Evolutionary conservation across 225 moss, liverwort and hornwort species (phyloP), one percentile per base, ranked within the genome.

Genomic region (Physcomitrium patens): DNA sequence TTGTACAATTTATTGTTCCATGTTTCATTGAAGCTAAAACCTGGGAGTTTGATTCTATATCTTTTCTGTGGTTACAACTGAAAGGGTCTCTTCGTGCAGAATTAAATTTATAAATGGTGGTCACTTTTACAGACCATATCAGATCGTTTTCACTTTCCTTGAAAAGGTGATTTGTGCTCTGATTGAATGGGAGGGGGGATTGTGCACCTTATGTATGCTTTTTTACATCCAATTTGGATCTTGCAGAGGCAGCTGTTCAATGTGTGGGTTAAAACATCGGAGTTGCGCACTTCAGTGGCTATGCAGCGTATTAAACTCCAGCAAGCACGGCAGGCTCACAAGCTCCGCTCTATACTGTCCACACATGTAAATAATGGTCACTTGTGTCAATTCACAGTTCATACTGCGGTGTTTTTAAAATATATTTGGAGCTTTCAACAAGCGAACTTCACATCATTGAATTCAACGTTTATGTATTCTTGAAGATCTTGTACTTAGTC

Each of bases 221-320:
- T 18, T 51, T 41, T 61, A 63, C 45, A 15, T 9, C 27, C 47
- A 12, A 52, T 49, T 86, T 27, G 19, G 65, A 24, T 18, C 37
- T 10, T 87, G 78, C 94, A 97, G 97, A 93, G 79, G 78, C 89
- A 93, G 69, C 75, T 99, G 79, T 95, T 93, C 69, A 84, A 86
- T 68, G 97, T 95, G 31, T 99, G 94, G 97, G 70, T 81, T 54
- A 94, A 86, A 80, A 94, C 97, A 48, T 91, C 94, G 37, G 91
- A 95, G 73, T 72, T 99, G 71, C 97, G 95, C 63, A 79, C 89
- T 27, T 91, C 93, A 49, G 97, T 99, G 53, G 91, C 91, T 47
- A 79, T 90, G 78, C 93, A 95, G 80, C 91, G 97, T 15, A 91
- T 99, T 28, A 91, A 91, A 82, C 86, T 99, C 61, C 97, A 99